Base-by-base conservation (phyloP, 441 rosid species). In the Pelargonium citronellum region DNA sequence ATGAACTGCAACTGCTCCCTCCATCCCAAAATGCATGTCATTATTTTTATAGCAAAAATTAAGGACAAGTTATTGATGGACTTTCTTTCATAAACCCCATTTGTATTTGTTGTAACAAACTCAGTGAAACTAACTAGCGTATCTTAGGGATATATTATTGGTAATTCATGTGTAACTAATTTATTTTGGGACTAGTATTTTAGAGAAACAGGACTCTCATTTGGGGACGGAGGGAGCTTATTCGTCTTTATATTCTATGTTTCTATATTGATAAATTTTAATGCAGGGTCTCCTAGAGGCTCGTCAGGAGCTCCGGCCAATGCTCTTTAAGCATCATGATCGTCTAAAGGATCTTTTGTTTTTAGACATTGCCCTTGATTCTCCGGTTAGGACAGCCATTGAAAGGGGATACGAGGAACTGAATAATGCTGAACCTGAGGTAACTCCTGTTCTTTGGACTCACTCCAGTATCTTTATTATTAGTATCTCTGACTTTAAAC, bases 291-390 rank as follows among this genome's bases (percentile, higher is more conserved):
- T 92, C 81, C 88, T 95, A 58, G 99, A 95, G 90, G 95, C 96
- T 66, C 98, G 99, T 66, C 95, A 95, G 80, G 97, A 92, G 85
- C 86, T 92, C 63, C 82, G 96, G 66, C 88, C 95, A 15, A 78
- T 91, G 84, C 83, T 92, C 67, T 73, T 68, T 68, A 91, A 90
- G 82, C 77, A 88, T 70, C 83, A 74, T 49, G 85, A 83, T 79
- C 98, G 99, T 75, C 85, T 95, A 77, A 95, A 91, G 85, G 99
- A 95, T 87, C 79, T 95, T 63, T 72, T 95, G 64, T 95, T 95
- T 83, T 80, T 95, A 81, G 99, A 95, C 75, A 82, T 91, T 34
- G 96, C 98, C 49, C 92, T 95, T 68, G 99, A 95, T 74, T 95
- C 99, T 71, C 79, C 97, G 55, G 94, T 92, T 71, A 89, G 99